phyloP scores from a whole-genome alignment of 805 yeast species.

The Starmerella floricola region DNA sequence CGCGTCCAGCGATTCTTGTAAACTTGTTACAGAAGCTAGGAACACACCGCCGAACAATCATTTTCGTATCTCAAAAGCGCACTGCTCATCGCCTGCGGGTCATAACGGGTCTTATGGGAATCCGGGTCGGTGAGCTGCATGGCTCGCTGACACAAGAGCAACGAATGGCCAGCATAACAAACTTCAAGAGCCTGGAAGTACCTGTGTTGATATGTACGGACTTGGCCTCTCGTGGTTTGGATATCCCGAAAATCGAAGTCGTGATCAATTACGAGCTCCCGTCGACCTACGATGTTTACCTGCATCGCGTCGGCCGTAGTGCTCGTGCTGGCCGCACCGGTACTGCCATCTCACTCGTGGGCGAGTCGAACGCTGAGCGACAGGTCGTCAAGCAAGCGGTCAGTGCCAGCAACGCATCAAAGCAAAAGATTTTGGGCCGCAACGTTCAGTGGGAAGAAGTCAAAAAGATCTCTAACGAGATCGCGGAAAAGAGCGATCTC shows the following conservation, averaged over 20 bases:
- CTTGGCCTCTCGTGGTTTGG: conserved; percentile 97
- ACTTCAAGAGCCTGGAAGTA: conserved; percentile 68
- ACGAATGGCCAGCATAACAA: conserved; percentile 71
- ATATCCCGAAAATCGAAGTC: conserved; percentile 92
- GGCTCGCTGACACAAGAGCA: conserved; percentile 80
- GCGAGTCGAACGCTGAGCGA: conserved; percentile 80
- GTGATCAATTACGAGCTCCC: conserved; percentile 97
- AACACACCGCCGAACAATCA: conserved; percentile 63
- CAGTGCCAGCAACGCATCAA: conserved; percentile 36
- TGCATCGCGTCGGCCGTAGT: conserved; percentile 98
- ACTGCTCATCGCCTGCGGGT: conserved; percentile 79
- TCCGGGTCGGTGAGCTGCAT: conserved; percentile 68
- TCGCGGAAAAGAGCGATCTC: conserved; percentile 47
- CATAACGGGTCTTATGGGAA: conserved; percentile 65
- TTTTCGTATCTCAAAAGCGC: conserved; percentile 85
- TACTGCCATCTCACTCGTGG: conserved; percentile 83
- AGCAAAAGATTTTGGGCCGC: conserved; percentile 55
- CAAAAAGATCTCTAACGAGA: conserved; percentile 49
- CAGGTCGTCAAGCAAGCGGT: conserved; percentile 83
- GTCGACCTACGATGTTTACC: conserved; percentile 73
- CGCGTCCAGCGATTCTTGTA: conserved; percentile 73
- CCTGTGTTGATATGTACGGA: conserved; percentile 92
- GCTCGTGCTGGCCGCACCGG: conserved; percentile 99
- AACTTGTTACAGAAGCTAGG: conserved; percentile 59
- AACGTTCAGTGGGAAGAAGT: conserved; percentile 83